Base-by-base conservation (phyloP, 352 stramenopile genomes). In the Phytopythium cucurbitacearum region DNA sequence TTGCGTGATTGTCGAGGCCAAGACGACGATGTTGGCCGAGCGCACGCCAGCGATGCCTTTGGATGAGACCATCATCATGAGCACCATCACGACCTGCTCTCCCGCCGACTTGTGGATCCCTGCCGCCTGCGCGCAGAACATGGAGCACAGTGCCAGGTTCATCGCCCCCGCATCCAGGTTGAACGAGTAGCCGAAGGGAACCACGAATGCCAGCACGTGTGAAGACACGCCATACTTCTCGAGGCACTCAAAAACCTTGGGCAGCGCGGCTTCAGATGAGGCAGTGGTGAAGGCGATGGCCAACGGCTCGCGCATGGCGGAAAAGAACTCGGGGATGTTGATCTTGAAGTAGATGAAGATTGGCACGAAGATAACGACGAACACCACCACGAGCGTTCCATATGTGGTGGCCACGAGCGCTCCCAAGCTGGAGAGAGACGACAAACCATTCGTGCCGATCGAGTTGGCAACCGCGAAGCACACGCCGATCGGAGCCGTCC, bases 181-280 rank as follows among this genome's bases (percentile, higher is more conserved):
- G 69, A 86, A 83, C 55, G 75, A 86, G 62, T 83, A 86, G 33
- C 75, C 75, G 48, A 83, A 83, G 0, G 71, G 71, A 7, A 86
- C 72, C 8, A 86, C 75, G 39, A 86, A 83, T 3, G 67, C 60
- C 34, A 67, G 72, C 45, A 86, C 68, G 57, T 83, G 66, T 4
- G 64, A 56, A 0, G 69, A 67, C 11, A 86, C 75, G 40, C 75
- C 75, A 53, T 77, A 86, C 39, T 66, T 64, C 40, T 75, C 67
- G 12, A 86, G 65, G 1, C 60, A 46, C n/a, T 86, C 75, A 35
- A 86, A 86, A 2, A 81, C 75, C 50, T 80, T 81, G 13, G 75
- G 75, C 35, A 86, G 44, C n/a, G 71, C 71, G 32, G 75, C 71
- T 45, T 83, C 71, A 0, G 74, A 82, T 16, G 74, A 76, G 4